Evolutionary conservation across 805 yeast genomes (phyloP).

Genomic region (Yamadazyma tumulicola): DNA sequence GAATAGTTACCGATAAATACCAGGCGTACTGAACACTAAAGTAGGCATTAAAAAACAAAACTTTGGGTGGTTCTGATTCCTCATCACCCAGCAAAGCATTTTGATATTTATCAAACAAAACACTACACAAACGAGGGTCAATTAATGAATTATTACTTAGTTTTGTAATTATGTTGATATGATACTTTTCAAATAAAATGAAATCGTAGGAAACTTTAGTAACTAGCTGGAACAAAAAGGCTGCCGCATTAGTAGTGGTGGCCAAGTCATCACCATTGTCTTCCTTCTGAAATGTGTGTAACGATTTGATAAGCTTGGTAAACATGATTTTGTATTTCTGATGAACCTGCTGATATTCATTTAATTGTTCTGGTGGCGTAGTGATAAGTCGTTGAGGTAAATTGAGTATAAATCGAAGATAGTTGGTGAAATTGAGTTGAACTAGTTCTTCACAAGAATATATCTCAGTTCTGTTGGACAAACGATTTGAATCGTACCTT

Average conservation of each 20-base stretch:
- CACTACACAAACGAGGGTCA: constrained; percentile 20
- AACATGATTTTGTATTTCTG: constrained; percentile 27
- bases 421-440: constrained; percentile 36
- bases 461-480: constrained; percentile 7
- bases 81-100: constrained; percentile 9
- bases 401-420: constrained; percentile 29
- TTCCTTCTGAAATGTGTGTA: constrained; percentile 24
- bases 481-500: constrained; percentile 9
- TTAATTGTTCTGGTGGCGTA: constrained; percentile 14
- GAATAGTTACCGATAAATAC: constrained; percentile 34
- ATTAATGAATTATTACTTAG: constrained; percentile 30
- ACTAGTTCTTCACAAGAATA: constrained; percentile 31
- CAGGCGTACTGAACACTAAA: constrained; percentile 36
- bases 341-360: constrained; percentile 22
- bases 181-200: constrained; percentile 36
- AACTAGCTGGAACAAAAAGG: constrained; percentile 26
- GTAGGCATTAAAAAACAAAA: constrained; percentile 29
- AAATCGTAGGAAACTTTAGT: constrained; percentile 37
- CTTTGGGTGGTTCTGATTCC: constrained; percentile 21
- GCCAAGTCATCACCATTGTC: constrained; percentile 22
- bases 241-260: constrained; percentile 11
- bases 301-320: constrained; percentile 20
- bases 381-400: constrained; percentile 22
- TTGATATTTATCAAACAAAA: constrained; percentile 22
- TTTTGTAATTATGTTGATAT: constrained; percentile 33